These are phyloP conservation scores for Monilinia polystroma DNA, from an alignment of 2,329 filamentous ascomycete species.

Conservation along the genomic window DNA sequence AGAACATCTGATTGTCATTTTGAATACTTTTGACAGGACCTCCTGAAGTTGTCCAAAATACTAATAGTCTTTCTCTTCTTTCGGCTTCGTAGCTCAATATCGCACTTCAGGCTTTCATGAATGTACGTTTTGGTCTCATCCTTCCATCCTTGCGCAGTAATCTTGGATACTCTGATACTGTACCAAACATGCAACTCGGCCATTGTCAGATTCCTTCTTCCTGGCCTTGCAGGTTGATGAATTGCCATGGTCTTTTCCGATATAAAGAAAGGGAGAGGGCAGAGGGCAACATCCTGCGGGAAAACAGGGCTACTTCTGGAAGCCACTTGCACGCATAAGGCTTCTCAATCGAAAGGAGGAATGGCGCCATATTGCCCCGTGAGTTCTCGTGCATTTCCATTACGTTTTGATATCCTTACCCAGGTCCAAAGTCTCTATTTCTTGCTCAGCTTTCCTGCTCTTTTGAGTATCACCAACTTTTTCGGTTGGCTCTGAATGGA, in stretches of 20 bases:
- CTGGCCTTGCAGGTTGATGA: conserved; percentile 3
- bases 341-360: conserved; percentile 15
- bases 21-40: background rate
- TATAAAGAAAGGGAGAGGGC: background rate
- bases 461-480: conserved; percentile 9
- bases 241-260: background rate
- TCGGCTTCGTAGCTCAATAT: background rate
- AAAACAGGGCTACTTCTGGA: background rate
- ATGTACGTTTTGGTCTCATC: background rate
- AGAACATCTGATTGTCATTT: background rate
- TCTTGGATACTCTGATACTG: background rate
- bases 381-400: conserved; percentile 22
- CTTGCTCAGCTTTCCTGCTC: background rate
- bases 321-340: background rate
- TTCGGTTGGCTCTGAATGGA: conserved; percentile 19
- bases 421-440: conserved; percentile 13
- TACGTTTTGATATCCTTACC: conserved; percentile 22
- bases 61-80: background rate
- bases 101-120: background rate
- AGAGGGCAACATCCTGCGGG: conserved; percentile 1
- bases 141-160: background rate
- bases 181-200: background rate
- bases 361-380: conserved; percentile 18
- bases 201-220: conserved; percentile 4
- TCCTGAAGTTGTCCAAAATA: background rate